Conservation (phyloP, 352 stramenopile species). For the Phytopythium montanum region DNA sequence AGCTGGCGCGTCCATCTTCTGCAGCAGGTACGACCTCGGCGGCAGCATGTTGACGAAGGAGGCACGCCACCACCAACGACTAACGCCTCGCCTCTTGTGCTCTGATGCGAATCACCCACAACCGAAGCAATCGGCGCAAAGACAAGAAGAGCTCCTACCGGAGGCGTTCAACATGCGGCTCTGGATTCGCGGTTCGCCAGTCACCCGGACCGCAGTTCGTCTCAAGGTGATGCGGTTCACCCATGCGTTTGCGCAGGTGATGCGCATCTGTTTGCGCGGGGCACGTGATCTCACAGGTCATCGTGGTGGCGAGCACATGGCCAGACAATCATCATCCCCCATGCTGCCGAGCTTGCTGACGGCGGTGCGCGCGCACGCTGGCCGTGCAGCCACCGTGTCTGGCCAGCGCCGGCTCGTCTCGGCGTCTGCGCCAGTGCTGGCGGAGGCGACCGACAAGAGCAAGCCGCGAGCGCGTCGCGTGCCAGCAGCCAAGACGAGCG, state of each 20-base stretch:
- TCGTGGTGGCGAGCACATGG: neutral
- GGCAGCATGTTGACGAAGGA: slow-evolving; percentile 33
- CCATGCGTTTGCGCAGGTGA: neutral
- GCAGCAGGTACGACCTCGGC: slow-evolving; percentile 66
- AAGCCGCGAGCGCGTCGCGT: neutral
- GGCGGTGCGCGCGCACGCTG: neutral
- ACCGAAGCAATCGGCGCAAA: neutral
- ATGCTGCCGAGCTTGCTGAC: neutral
- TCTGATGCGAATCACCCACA: neutral
- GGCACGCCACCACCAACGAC: neutral
- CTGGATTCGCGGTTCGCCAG: neutral
- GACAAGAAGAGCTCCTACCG: neutral
- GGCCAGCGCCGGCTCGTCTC: neutral
- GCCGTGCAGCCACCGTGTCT: neutral
- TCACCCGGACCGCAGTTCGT: neutral
- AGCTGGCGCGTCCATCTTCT: slow-evolving; percentile 48
- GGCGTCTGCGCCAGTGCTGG: neutral
- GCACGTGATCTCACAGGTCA: neutral
- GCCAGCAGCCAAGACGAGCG: neutral
- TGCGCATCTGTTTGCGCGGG: neutral
- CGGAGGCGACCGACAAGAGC: neutral
- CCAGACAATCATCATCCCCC: neutral
- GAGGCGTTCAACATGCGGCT: neutral
- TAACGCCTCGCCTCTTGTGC: neutral
- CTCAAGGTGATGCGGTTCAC: neutral